A percentile compares a stretch with the other conserved stretches of the same genome.
Evolutionary conservation across 805 yeast species (phyloP).

Genomic region (Yarrowia sp.): DNA sequence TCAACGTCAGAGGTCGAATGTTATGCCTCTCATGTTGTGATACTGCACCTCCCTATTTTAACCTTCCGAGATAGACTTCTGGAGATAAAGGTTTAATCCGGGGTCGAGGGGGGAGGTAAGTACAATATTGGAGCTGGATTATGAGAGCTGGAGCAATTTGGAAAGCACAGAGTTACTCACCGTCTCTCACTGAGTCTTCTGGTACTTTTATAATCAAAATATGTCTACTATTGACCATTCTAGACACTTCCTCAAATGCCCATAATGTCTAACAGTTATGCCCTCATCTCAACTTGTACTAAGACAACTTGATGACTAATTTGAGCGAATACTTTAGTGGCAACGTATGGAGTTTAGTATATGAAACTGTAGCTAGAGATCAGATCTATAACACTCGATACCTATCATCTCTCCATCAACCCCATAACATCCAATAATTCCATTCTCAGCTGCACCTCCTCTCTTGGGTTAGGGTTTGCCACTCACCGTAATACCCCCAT

Average conservation of each 20-base stretch:
- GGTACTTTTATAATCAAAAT: too few relatives aligned
- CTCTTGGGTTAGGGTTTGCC: slow-evolving; percentile 4
- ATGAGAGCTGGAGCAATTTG: too few relatives aligned
- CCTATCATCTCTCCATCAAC: neutral
- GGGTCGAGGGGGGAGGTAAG: neutral
- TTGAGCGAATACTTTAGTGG: too few relatives aligned
- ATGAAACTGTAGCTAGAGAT: neutral
- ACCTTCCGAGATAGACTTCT: slow-evolving; percentile 15
- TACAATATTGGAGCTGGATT: neutral
- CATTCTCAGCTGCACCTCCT: neutral
- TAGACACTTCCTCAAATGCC: neutral
- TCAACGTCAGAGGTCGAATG: neutral
- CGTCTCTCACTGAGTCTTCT: too few relatives aligned
- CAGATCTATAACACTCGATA: neutral
- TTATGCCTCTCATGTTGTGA: slow-evolving; percentile 20
- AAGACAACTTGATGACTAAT: neutral
- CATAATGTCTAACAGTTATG: neutral
- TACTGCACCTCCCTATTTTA: slow-evolving; percentile 34
- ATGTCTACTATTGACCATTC: too few relatives aligned
- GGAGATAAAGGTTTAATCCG: neutral
- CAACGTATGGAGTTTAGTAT: neutral
- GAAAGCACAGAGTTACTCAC: too few relatives aligned
- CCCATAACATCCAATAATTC: neutral
- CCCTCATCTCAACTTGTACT: neutral
- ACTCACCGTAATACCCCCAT: neutral